Conservation (phyloP, 1,284 basidiomycete genomes). For the Xanthoconium separans region DNA sequence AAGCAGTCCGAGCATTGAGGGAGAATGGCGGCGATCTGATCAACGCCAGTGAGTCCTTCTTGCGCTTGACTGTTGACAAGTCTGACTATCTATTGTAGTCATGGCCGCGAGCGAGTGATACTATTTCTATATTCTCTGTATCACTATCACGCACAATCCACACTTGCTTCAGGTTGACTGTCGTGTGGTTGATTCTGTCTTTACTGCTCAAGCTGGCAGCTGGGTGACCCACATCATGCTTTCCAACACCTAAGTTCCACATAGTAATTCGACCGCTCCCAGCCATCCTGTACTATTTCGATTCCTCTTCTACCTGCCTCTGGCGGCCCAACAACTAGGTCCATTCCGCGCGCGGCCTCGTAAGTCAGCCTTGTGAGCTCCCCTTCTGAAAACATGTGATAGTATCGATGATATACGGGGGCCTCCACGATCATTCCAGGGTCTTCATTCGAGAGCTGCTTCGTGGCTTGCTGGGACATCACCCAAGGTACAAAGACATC, state of each 20-base stretch:
- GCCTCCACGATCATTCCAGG: conserved; percentile 1
- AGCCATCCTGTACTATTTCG: conserved; percentile 72
- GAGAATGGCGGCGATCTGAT: conserved; percentile 90
- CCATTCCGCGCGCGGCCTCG: conserved; percentile 61
- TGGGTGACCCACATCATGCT: conserved; percentile 16
- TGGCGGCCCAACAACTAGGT: conserved; percentile 47
- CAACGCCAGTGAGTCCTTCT: conserved; percentile 79
- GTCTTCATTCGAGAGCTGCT: conserved; percentile 3
- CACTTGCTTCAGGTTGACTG: conserved; percentile 8
- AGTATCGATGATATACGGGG: conserved; percentile 79
- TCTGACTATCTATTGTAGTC: conserved; percentile 41
- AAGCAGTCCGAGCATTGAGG: conserved; percentile 85
- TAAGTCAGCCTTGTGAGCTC: conserved; percentile 68
- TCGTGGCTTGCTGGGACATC: conserved; percentile 31
- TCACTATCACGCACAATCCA: conserved; percentile 25
- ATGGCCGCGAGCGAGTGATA: conserved; percentile 37
- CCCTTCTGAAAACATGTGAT: conserved; percentile 86
- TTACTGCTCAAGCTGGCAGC: neutral
- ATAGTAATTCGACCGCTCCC: conserved; percentile 86
- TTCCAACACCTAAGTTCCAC: conserved; percentile 68
- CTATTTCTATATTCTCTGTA: conserved; percentile 23
- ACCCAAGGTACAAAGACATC: conserved; percentile 81
- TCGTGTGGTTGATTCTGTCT: neutral
- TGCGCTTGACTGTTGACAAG: conserved; percentile 40
- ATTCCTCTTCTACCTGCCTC: conserved; percentile 41